Base-by-base conservation (phyloP, 768 basidiomycete species). In the Kwoniella sp. region DNA sequence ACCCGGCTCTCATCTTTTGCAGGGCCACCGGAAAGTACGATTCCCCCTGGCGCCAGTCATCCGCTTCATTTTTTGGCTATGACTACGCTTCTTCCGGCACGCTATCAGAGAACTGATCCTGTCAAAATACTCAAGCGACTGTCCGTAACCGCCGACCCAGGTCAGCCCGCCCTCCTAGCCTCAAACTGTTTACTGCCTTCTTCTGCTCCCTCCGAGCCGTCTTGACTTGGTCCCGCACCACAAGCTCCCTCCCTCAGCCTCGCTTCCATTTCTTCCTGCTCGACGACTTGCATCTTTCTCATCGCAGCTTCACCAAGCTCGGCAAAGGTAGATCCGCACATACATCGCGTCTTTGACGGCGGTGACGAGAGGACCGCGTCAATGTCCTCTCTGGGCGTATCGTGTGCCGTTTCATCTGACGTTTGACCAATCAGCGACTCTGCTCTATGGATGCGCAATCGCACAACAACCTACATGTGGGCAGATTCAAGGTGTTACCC, bases 291-390 rank as follows among this genome's bases (percentile, higher is more conserved):
- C 45, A 60, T 38, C 22, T 59, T 9, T 33, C 46, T 29, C 65
- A 67, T 67, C 27, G 62, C 62, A 12, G 59, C 65, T 51, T 67
- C 60, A 3, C 66, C 58, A 7, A 68, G 42, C 26, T 64, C 66
- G 14, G 57, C 66, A 29, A 68, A 62, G 10, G 63, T 57, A 1
- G 22, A 36, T 11, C 66, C 66, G 40, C 66, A 68, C 57, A 64
- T 62, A 29, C 66, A 68, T 7, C 28, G 37, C n/a, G 56, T 34
- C 28, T 53, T 52, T 2, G 31, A 40, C 2, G 60, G 52, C 10
- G 66, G 60, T 2, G 57, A 51, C 11, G 41, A 34, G 42, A 67
- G 33, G 22, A 64, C 53, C 11, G 38, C 53, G 37, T 67, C 62
- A 31, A 66, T 62, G 25, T 62, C 39, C 25, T 50, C 45, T 11